Evolutionary conservation across 495 filamentous ascomycete species (phyloP), one percentile per base, ranked within the genome.

Genomic region (Xanthoparmelia taractica): DNA sequence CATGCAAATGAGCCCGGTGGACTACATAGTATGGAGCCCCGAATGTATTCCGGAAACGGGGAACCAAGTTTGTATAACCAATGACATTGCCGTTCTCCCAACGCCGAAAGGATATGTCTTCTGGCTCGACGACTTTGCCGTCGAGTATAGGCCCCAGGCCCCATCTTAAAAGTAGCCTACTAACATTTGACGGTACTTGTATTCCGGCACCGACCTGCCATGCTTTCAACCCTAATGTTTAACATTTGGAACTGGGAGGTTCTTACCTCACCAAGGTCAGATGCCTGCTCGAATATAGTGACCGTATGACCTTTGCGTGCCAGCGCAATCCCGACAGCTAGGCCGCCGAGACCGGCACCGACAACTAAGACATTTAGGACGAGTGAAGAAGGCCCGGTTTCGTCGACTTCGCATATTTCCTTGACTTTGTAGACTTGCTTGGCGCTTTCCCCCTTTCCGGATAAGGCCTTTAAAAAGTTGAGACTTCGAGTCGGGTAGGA

Each of bases 131-230:
- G 25, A 48, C n/a, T 13, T 48, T 48, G 10, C 23, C 45, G n/a
- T 25, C 23, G 45, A 48, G 45, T 25, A 48, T 18, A 48, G 45
- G 45, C 10, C 45, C 45, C n/a, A 48, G 45, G n/a, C 45, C 45
- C 45, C 45, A 48, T 48, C 45, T n/a, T 48, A 48, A 48, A n/a
- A 48, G 45, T n/a, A 48, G 45, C 45, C 45, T 10, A n/a, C 45
- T 48, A 2, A 13, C n/a, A 25, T 48, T 48, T 2, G 41, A 23
- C 45, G 45, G 45, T 6, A 48, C 23, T 48, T 48, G 45, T 10
- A 48, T 48, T 7, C 45, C 45, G 3, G 45, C 45, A 13, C 45
- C 45, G 11, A 48, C 23, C 45, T 48, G 20, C 10, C 23, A 48
- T 48, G 45, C 23, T 25, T 2, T 48, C 23, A 48, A n/a, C 23